phyloP scores from a whole-genome alignment of 2,329 filamentous ascomycete species.

The Epicoccum sorghinum region DNA sequence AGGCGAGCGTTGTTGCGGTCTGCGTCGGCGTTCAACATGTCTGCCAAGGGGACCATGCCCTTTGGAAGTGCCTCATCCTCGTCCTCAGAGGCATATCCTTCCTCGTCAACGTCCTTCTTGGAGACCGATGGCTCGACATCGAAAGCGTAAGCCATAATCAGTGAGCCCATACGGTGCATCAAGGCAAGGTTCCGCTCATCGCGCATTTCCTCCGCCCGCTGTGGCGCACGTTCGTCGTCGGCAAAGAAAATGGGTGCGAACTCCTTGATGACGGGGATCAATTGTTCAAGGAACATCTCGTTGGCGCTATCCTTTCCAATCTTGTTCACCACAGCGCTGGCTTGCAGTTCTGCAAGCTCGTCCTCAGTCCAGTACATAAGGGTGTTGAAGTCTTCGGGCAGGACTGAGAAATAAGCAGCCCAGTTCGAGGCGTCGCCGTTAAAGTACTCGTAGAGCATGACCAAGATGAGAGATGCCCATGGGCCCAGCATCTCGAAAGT shows the following conservation, averaged over 20 bases:
- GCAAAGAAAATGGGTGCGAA: constrained; percentile 48
- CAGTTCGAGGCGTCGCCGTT: constrained; percentile 67
- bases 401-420: constrained; percentile 77
- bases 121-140: constrained; percentile 66
- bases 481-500: constrained; percentile 50
- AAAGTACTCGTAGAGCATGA: constrained; percentile 79
- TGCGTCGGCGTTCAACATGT: constrained; percentile 87
- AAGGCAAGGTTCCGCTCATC: constrained; percentile 59
- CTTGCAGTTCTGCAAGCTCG: constrained; percentile 76
- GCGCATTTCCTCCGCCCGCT: constrained; percentile 47
- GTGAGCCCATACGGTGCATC: constrained; percentile 82
- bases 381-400: constrained; percentile 76
- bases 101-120: constrained; percentile 62
- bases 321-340: constrained; percentile 75
- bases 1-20: constrained; percentile 76
- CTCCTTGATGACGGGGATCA: constrained; percentile 60
- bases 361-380: constrained; percentile 84
- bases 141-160: constrained; percentile 93
- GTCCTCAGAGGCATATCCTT: constrained; percentile 55
- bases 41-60: constrained; percentile 90
- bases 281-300: constrained; percentile 65
- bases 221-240: constrained; percentile 41
- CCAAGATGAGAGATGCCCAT: constrained; percentile 69
- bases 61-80: constrained; percentile 63
- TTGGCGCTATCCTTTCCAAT: constrained; percentile 78